Base-by-base conservation (phyloP, 768 basidiomycete genomes). In the Russula brevipes region DNA sequence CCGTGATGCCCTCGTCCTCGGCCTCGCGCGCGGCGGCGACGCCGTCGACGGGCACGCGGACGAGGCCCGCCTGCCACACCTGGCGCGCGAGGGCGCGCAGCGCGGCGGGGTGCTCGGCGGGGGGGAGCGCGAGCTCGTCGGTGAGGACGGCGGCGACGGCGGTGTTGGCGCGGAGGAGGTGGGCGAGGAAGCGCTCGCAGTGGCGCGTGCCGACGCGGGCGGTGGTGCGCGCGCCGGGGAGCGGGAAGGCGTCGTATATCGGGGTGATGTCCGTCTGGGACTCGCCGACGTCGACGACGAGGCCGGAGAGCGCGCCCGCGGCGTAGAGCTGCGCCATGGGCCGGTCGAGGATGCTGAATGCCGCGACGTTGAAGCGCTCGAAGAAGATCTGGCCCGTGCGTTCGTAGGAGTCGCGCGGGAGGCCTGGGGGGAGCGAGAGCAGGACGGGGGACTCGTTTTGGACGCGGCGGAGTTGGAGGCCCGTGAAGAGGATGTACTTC, bases 401-500 rank as follows among this genome's bases (percentile, higher is more conserved):
- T 71, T 94, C 90, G 72, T 88, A 82, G 9, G 83, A 80, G 42
- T 78, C 76, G 57, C 88, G 82, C 31, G 89, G 82, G 24, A 91
- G 81, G 36, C 84, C 82, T 0, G 86, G 75, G 5, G 80, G 76
- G 59, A 95, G 78, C 44, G 87, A 85, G 61, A 95, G 80, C 38
- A 94, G 80, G 59, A 92, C 83, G 2, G 92, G 91, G 17, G 90
- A 94, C 72, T 94, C 91, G 71, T 94, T 94, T 69, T 91, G 91
- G 7, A 83, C 83, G 59, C 94, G 88, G 57, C 89, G 84, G 56
- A 91, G 83, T 64, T 85, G 82, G 24, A 96, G 81, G 59, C 79
- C 80, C 58, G 77, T 81, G 75, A 94, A 93, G 17, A 97, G 81
- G 54, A 90, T 76, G 69, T 95, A 78, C 77, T 94, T 94, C 90